Conservation (phyloP, 768 basidiomycete species). For the Dentipellis sp. region DNA sequence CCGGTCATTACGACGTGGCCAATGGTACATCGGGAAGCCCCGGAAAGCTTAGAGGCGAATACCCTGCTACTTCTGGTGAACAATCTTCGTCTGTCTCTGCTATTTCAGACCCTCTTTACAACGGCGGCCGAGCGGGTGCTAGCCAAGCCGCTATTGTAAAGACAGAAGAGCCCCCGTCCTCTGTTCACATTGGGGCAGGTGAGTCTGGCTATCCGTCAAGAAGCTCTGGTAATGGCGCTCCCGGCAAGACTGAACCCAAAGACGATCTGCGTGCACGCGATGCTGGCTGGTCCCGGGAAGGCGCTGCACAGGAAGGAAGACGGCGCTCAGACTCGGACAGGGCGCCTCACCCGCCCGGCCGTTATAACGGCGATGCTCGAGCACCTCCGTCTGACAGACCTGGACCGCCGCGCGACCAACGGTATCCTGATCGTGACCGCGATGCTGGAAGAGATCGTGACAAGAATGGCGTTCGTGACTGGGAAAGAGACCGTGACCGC, state of each 20-base stretch:
- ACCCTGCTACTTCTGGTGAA: background rate
- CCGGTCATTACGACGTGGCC: background rate
- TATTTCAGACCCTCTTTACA: background rate
- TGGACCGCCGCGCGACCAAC: conserved; percentile 20
- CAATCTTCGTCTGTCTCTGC: background rate
- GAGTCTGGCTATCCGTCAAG: background rate
- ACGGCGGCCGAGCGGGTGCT: background rate
- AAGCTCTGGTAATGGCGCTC: background rate
- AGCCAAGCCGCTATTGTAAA: background rate
- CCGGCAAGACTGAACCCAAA: background rate
- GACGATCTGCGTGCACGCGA: background rate
- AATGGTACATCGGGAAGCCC: background rate
- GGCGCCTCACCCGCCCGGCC: background rate
- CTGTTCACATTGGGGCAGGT: background rate
- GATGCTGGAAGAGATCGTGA: conserved; percentile 25
- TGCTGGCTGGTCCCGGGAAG: background rate
- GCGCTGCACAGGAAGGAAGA: background rate
- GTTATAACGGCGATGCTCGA: conserved; percentile 16
- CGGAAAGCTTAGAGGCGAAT: background rate
- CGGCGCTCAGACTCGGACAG: background rate
- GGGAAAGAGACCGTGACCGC: conserved; percentile 14
- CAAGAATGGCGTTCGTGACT: conserved; percentile 17
- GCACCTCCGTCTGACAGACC: conserved; percentile 18
- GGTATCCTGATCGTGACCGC: conserved; percentile 23
- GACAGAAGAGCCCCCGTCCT: background rate